Evolutionary conservation across 2,329 filamentous ascomycete species (phyloP).

Genomic region (Diaporthe sp.): DNA sequence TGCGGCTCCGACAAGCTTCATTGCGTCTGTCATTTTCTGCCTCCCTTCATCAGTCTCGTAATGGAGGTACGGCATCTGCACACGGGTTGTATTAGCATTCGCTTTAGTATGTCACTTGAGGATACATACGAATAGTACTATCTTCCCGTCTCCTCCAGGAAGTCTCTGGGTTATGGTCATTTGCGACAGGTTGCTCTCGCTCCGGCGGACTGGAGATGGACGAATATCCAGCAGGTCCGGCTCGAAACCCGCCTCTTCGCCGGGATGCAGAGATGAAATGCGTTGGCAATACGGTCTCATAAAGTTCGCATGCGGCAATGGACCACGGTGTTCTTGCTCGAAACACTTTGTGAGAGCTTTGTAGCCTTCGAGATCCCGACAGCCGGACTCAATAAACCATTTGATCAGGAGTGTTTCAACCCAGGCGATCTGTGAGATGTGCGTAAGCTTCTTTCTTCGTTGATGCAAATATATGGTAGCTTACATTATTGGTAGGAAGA

Average conservation of each 20-base stretch:
- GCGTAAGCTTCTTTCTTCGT: conserved; percentile 33
- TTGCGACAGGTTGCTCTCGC: conserved; percentile 37
- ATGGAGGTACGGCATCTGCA: conserved; percentile 72
- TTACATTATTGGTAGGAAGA: conserved; percentile 62
- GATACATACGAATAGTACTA: conserved; percentile 38
- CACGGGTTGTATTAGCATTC: conserved; percentile 35
- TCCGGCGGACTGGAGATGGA: conserved; percentile 34
- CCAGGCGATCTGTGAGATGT: conserved; percentile 59
- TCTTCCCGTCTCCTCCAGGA: conserved; percentile 43
- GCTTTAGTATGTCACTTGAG: no score
- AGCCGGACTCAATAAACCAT: conserved; percentile 71
- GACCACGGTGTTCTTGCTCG: conserved; percentile 69
- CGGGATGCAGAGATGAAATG: conserved; percentile 50
- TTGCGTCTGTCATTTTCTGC: conserved; percentile 66
- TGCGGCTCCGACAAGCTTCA: conserved; percentile 44
- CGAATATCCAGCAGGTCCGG: conserved; percentile 33
- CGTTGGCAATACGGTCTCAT: conserved; percentile 70
- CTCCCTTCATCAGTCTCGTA: conserved; percentile 69
- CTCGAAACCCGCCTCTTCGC: conserved; percentile 30
- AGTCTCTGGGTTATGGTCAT: conserved; percentile 35
- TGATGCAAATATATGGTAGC: conserved; percentile 46
- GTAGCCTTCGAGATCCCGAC: conserved; percentile 70
- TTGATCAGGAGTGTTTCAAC: conserved; percentile 72
- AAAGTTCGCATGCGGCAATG: conserved; percentile 68
- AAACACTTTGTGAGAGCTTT: conserved; percentile 71